Evolutionary conservation across 805 yeast species (phyloP), one percentile per base, ranked within the genome.

Genomic region (Spencermartinsiella europaea): DNA sequence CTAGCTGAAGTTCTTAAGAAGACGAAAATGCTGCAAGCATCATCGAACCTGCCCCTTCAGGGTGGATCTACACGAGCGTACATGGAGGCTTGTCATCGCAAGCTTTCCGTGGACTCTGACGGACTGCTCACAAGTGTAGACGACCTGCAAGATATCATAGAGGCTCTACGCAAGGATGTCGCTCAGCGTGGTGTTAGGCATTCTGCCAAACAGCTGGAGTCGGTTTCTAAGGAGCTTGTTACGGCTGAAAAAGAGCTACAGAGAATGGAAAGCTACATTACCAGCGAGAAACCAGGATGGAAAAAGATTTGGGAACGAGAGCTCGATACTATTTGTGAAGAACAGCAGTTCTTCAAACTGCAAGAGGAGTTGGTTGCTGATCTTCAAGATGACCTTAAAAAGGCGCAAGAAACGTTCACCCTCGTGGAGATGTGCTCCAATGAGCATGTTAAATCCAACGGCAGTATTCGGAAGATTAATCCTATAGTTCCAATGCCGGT

Each of bases 271-370:
- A 67, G 66, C 3, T 88, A 78, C 58, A 81, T 93, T 34, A 58
- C 65, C 1, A 69, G 71, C 3, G 98, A 89, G 60, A 85, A 85
- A 53, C 82, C 89, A 4, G 80, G 79, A 27, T 89, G 98, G 96
- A 85, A 86, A 60, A 78, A 78, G 54, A 82, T 87, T 5, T 91
- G 99, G 97, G 96, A 90, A 61, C 70, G 82, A 3, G 96, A 89
- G 60, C 74, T 93, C 46, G 93, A 88, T 50, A 82, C 83, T 33
- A 91, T 93, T 12, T 84, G 95, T 53, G 95, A 88, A 58, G 97
- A 90, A 59, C 98, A 93, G 63, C 95, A 91, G 54, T 88, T 88
- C 63, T 80, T 90, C 67, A 85, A 85, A 46, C 74, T 88, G 16
- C 97, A 91, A 64, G 96, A 88, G 57, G 95, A 87, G 50, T 75